These are phyloP conservation scores for Ophiostoma piceae DNA, from an alignment of 2,329 filamentous ascomycete genomes.

Conservation along the genomic window DNA sequence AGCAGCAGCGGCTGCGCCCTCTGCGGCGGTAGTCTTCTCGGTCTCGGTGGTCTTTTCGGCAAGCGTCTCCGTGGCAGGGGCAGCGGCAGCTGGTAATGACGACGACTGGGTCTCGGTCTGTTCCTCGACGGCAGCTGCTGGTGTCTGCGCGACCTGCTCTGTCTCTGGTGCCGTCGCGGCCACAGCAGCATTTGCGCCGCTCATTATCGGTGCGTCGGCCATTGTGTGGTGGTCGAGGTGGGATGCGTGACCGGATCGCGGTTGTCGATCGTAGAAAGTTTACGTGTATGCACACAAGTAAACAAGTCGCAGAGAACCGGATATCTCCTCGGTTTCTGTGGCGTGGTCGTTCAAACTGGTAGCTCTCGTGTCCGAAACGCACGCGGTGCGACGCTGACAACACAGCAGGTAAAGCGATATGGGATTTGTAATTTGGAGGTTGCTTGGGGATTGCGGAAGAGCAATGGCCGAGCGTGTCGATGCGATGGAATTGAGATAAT, in stretches of 20 bases:
- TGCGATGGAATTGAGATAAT: not conserved
- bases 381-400: constrained; percentile 6
- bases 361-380: constrained; percentile 12
- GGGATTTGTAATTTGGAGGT: not conserved
- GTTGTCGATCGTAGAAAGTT: not conserved
- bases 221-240: constrained; percentile 15
- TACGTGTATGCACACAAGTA: not conserved
- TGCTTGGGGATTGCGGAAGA: not conserved
- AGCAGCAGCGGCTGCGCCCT: not conserved
- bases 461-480: not conserved
- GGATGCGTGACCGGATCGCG: not conserved
- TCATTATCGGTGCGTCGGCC: constrained; percentile 26
- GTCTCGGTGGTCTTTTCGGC: not conserved
- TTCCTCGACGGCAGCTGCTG: not conserved
- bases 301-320: not conserved
- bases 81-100: not conserved
- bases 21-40: not conserved
- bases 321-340: not conserved
- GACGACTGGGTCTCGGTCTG: not conserved
- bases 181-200: constrained; percentile 28
- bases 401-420: not conserved
- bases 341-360: not conserved
- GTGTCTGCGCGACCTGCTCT: constrained; percentile 18
- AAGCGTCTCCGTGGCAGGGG: not conserved
- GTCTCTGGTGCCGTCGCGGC: constrained; percentile 18